Percentiles rank a stretch among this genome's conserved stretches.
phyloP scores from a whole-genome alignment of 2,329 filamentous ascomycete species.

The Tolypocladium ovalisporum region DNA sequence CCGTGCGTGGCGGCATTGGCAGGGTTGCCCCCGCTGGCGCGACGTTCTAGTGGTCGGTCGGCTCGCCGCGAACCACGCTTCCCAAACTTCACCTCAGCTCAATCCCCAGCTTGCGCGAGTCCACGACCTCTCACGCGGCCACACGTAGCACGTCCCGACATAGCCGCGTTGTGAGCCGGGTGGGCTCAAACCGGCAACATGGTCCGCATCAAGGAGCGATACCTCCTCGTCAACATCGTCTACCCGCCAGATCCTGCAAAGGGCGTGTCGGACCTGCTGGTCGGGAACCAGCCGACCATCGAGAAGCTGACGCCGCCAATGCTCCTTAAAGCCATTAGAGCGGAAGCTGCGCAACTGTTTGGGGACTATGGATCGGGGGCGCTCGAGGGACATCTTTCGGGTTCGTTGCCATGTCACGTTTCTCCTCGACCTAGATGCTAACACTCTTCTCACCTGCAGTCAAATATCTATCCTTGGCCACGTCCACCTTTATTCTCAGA shows the following conservation, averaged over 20 bases:
- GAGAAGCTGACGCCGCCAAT: constrained; percentile 55
- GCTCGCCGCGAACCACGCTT: background rate
- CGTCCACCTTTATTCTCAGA: constrained; percentile 84
- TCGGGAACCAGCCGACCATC: constrained; percentile 70
- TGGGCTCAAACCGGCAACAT: constrained; percentile 34
- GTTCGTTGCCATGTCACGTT: constrained; percentile 29
- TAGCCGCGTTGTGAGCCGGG: background rate
- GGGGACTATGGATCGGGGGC: constrained; percentile 82
- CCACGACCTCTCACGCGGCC: background rate
- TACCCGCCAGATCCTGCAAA: constrained; percentile 53
- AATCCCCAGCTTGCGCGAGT: background rate
- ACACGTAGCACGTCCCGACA: background rate
- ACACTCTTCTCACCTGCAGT: constrained; percentile 38
- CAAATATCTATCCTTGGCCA: constrained; percentile 87
- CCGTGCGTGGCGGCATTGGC: background rate
- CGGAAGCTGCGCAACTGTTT: constrained; percentile 62
- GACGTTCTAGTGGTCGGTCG: background rate
- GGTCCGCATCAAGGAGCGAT: constrained; percentile 95
- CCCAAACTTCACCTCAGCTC: background rate
- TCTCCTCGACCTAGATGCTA: background rate
- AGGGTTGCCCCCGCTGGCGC: background rate
- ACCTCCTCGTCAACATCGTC: constrained; percentile 87
- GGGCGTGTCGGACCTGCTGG: constrained; percentile 48
- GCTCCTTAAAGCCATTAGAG: constrained; percentile 58
- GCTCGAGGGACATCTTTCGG: constrained; percentile 55